Percentiles rank a stretch among this genome's conserved stretches.
phyloP scores from a whole-genome alignment of 768 basidiomycete species.

The Candolleomyces aberdarensis region DNA sequence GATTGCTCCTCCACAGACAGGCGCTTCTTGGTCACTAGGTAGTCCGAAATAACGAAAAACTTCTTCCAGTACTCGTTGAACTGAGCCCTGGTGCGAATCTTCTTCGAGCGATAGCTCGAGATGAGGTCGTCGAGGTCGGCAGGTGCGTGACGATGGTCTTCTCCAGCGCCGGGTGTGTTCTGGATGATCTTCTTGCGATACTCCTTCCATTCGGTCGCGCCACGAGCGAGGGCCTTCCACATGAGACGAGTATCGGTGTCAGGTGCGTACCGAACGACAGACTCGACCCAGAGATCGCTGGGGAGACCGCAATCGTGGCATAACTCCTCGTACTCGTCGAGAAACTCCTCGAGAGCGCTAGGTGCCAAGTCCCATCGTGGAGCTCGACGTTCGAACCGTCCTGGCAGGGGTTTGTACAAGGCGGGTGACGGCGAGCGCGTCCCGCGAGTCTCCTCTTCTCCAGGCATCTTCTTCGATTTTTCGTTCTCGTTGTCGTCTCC shows the following conservation, averaged over 20 bases:
- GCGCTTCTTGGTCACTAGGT: background rate
- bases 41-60: background rate
- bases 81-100: background rate
- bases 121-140: conserved; percentile 5
- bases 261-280: background rate
- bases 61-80: conserved; percentile 10
- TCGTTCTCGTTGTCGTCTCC: background rate
- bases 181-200: background rate
- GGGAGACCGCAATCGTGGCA: background rate
- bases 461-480: conserved; percentile 2
- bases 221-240: background rate
- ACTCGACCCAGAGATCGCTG: background rate
- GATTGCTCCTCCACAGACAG: conserved; percentile 3
- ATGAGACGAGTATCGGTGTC: background rate
- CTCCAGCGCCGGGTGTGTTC: background rate
- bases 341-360: background rate
- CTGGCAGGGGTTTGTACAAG: background rate
- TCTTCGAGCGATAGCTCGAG: background rate
- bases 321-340: background rate
- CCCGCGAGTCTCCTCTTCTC: conserved; percentile 11
- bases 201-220: background rate
- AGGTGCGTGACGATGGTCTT: background rate
- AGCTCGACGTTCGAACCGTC: background rate
- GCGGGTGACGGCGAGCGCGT: background rate
- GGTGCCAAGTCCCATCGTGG: background rate